phyloP scores from a whole-genome alignment of 208 protist species.

The Dictyostelium gargantuum region DNA sequence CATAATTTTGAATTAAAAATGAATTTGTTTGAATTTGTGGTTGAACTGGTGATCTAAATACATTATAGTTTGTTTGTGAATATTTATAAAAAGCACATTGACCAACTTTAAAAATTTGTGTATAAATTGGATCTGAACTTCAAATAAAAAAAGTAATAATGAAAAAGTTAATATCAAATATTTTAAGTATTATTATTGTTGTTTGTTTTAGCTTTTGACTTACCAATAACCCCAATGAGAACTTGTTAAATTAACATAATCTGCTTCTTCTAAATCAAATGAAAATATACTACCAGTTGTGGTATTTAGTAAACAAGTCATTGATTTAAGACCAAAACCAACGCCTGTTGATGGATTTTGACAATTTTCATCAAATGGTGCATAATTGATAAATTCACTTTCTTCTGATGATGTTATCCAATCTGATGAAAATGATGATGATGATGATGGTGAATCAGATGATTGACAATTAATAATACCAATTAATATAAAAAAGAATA shows the following conservation, averaged over 20 bases:
- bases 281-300: background rate
- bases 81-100: background rate
- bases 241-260: background rate
- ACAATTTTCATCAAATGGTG: background rate
- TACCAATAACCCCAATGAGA: background rate
- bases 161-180: too few relatives aligned
- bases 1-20: background rate
- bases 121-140: background rate
- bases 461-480: too few relatives aligned
- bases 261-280: background rate
- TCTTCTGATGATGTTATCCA: too few relatives aligned
- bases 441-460: slow-evolving; percentile 99
- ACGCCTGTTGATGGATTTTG: background rate
- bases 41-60: background rate
- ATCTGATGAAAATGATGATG: too few relatives aligned
- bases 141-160: too few relatives aligned
- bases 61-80: background rate
- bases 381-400: background rate
- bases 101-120: background rate
- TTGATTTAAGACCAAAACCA: background rate
- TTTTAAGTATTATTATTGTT: too few relatives aligned
- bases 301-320: background rate
- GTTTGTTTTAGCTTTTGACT: too few relatives aligned
- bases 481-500: too few relatives aligned
- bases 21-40: background rate